Conservation (phyloP, 768 basidiomycete genomes). For the Termitomyces sp. region DNA sequence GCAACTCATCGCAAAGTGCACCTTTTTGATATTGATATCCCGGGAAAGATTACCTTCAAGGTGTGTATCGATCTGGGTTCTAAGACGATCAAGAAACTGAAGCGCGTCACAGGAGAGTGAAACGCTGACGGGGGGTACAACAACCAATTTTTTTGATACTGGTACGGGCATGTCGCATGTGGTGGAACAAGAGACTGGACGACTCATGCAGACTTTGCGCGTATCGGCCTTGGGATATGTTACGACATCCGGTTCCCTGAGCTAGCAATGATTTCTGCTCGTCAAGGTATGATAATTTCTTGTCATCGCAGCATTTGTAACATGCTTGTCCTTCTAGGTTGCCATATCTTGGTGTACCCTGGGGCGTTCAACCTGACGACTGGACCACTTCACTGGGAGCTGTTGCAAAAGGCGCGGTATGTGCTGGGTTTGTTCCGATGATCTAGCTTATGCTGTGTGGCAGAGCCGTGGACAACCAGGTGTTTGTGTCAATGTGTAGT, state of each 20-base stretch:
- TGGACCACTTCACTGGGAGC: slow-evolving; percentile 93
- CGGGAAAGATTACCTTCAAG: slow-evolving; percentile 87
- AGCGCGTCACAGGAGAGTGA: slow-evolving; percentile 67
- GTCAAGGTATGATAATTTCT: slow-evolving; percentile 50
- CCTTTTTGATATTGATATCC: slow-evolving; percentile 96
- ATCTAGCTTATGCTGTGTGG: background rate
- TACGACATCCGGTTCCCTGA: slow-evolving; percentile 97
- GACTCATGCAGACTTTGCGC: slow-evolving; percentile 76
- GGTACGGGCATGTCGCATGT: slow-evolving; percentile 33
- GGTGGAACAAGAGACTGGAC: background rate
- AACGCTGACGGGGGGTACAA: slow-evolving; percentile 71
- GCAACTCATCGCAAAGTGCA: slow-evolving; percentile 92
- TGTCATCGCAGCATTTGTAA: background rate
- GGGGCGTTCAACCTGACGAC: slow-evolving; percentile 95
- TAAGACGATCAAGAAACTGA: slow-evolving; percentile 1
- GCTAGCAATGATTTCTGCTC: slow-evolving; percentile 83
- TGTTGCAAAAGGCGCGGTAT: slow-evolving; percentile 82
- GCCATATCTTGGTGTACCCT: slow-evolving; percentile 86
- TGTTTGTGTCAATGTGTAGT: slow-evolving; percentile 95
- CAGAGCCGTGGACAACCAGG: slow-evolving; percentile 94
- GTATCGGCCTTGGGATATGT: slow-evolving; percentile 93
- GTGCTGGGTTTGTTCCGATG: slow-evolving; percentile 13
- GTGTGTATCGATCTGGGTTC: slow-evolving; percentile 26
- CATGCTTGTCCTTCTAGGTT: slow-evolving; percentile 44
- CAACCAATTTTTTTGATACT: slow-evolving; percentile 80